Base-by-base conservation (phyloP, 345 rosid genomes). In the Aquilaria sinensis region DNA sequence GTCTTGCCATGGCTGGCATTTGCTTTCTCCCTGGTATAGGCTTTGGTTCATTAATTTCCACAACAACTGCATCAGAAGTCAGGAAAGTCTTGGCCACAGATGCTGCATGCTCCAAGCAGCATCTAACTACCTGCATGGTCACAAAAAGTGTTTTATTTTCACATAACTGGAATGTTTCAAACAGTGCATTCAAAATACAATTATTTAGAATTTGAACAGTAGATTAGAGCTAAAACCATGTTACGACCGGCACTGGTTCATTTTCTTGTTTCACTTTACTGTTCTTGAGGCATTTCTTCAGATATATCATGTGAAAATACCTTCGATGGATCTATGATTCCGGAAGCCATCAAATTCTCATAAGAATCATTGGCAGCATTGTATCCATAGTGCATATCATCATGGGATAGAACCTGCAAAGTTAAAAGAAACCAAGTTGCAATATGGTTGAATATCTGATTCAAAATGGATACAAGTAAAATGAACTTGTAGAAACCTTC, bases 321-420 rank as follows among this genome's bases (percentile, higher is more conserved):
- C 96, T 88, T 93, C 9, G 97, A 67, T 8, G 97, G 98, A 86
- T 93, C 97, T 61, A 93, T 79, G 13, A 93, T 86, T 65, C 94
- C 92, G 58, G 90, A 90, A 2, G 77, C 46, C 74, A 87, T 79
- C 72, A 93, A 77, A 80, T 93, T 88, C 80, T 84, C 97, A 11
- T 89, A 87, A 49, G 74, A 61, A 77, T 81, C 76, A 56, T 67
- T 87, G 56, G 97, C 92, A 58, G 98, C 96, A 69, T 93, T 93
- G 78, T 87, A 93, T 66, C 98, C 97, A 14, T 85, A 89, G 52
- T 66, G 78, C 41, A 50, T 56, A 62, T 83, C 81, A 51, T 81
- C 75, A 33, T 55, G 72, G 14, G 76, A 84, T 56, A 89, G 70
- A 57, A 93, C 80, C 98, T 89, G 75, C 53, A 72, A 67, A 45